A percentile compares a stretch with the other conserved stretches of the same genome.
Evolutionary conservation across 371 early-diverging fungal genomes (phyloP).

Genomic region (Mucor lusitanicus): DNA sequence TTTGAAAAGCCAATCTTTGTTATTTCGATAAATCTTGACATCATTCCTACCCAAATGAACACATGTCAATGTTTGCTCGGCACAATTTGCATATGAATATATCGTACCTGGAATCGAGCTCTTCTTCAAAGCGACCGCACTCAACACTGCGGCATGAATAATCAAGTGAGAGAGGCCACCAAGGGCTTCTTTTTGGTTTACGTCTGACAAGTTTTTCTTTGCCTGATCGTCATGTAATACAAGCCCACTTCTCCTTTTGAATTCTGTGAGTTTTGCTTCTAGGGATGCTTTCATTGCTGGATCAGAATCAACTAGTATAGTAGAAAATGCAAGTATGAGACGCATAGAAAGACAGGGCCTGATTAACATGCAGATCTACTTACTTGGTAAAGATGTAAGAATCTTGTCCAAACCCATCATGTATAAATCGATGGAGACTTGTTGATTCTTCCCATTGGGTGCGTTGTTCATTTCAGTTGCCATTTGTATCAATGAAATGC

Average conservation of each 20-base stretch:
- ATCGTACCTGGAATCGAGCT: conserved; percentile 56
- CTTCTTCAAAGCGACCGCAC: conserved; percentile 63
- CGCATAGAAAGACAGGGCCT: not conserved
- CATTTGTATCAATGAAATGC: conserved; percentile 49
- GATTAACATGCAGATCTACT: not conserved
- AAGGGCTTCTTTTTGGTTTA: conserved; percentile 12
- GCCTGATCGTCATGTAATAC: conserved; percentile 10
- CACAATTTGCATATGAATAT: not conserved
- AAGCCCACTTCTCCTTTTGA: conserved; percentile 23
- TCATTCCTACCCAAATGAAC: conserved; percentile 3
- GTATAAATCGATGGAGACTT: conserved; percentile 54
- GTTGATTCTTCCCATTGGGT: conserved; percentile 26
- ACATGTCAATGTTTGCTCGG: not conserved
- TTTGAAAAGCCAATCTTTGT: conserved; percentile 37
- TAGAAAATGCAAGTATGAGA: not conserved
- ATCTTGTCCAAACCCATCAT: conserved; percentile 56
- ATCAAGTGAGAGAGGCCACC: conserved; percentile 44
- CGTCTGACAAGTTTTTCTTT: conserved; percentile 4
- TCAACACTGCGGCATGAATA: conserved; percentile 54
- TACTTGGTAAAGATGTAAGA: conserved; percentile 55
- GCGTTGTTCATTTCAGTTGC: conserved; percentile 57
- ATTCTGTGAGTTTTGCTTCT: conserved; percentile 39
- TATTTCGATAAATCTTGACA: conserved; percentile 7
- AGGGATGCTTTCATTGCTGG: conserved; percentile 43
- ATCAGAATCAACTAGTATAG: conserved; percentile 51